These are phyloP conservation scores for Physaria fendleri DNA, from an alignment of 345 rosid genomes.

Conservation along the genomic window DNA sequence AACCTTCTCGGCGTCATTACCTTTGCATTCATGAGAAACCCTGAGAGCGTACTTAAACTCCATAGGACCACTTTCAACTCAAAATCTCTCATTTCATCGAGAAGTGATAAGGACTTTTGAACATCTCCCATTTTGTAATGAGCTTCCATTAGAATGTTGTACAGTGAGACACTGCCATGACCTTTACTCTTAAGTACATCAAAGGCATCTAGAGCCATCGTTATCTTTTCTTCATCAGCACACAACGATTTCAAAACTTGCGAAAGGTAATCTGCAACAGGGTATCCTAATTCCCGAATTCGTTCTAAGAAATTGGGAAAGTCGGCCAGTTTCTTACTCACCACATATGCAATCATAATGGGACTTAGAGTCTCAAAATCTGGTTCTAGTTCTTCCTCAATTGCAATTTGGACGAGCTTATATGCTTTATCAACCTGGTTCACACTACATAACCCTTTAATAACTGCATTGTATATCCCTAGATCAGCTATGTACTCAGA, in stretches of 20 bases:
- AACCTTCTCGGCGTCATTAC: slow-evolving; percentile 46
- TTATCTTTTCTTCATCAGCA: slow-evolving; percentile 38
- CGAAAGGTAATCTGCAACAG: slow-evolving; percentile 50
- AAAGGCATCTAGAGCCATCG: slow-evolving; percentile 55
- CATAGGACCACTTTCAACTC: slow-evolving; percentile 60
- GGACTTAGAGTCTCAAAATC: slow-evolving; percentile 61
- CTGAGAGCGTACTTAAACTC: slow-evolving; percentile 69
- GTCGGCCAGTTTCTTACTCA: slow-evolving; percentile 44
- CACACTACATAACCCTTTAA: slow-evolving; percentile 62
- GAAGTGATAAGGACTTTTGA: slow-evolving; percentile 53
- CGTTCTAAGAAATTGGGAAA: slow-evolving; percentile 47
- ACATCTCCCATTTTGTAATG: slow-evolving; percentile 44
- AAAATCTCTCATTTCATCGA: slow-evolving; percentile 43
- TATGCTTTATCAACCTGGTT: slow-evolving; percentile 63
- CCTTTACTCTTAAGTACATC: slow-evolving; percentile 54
- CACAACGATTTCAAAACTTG: slow-evolving; percentile 52
- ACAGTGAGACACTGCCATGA: slow-evolving; percentile 45
- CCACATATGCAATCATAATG: slow-evolving; percentile 58
- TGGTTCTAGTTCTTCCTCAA: slow-evolving; percentile 65
- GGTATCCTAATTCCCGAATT: slow-evolving; percentile 48
- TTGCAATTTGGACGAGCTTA: slow-evolving; percentile 49
- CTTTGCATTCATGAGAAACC: slow-evolving; percentile 54
- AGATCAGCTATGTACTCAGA: slow-evolving; percentile 83
- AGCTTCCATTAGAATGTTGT: slow-evolving; percentile 62
- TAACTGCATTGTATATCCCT: slow-evolving; percentile 72